Base-by-base conservation (phyloP, 75 land plant genomes). In the Sequoia sempervirens region DNA sequence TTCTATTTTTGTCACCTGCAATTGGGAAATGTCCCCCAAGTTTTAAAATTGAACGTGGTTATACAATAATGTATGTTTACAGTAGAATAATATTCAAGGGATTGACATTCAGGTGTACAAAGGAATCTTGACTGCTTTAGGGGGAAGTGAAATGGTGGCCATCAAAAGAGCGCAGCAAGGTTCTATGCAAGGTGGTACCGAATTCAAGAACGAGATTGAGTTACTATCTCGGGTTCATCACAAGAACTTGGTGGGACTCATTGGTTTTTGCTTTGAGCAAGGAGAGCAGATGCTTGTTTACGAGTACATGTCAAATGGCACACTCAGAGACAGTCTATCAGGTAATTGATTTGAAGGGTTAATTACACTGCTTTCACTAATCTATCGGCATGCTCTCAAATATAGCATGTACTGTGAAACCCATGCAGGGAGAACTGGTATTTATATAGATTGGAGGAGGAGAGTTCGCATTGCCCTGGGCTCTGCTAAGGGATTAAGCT, bases 141-240 rank as follows among this genome's bases (percentile, higher is more conserved):
- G 45, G 78, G 95, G 92, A 20, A 61, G 56, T 53, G 89, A 95
- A 81, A 32, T 88, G 37, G 88, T 96, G 20, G 98, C 98, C n/a
- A 92, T 96, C 53, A 96, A 96, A 86, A 91, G 93, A 84, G 97
- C 98, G 3, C 90, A 92, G 53, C 88, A 84, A 75, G 93, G 88
- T 53, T 95, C 98, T 14, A 88, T 90, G 87, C 98, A 96, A 84
- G 98, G 98, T 79, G 92, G 89, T 26, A 83, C 69, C 40, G 95
- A 95, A 85, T 96, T 96, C 85, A 96, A 93, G 82, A 96, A 89
- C 58, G 98, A 96, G 86, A 93, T 96, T 53, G 98, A 96, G 85
- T 75, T 96, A 61, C 89, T 96, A 2, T 96, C 98, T 18, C 85
- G 98, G n/a, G 96, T 96, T 45, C 98, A 96, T 83, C 98, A 94